Percentiles rank a stretch among this genome's conserved stretches.
phyloP scores from a whole-genome alignment of 2,329 filamentous ascomycete species.

The Fusarium coicis region DNA sequence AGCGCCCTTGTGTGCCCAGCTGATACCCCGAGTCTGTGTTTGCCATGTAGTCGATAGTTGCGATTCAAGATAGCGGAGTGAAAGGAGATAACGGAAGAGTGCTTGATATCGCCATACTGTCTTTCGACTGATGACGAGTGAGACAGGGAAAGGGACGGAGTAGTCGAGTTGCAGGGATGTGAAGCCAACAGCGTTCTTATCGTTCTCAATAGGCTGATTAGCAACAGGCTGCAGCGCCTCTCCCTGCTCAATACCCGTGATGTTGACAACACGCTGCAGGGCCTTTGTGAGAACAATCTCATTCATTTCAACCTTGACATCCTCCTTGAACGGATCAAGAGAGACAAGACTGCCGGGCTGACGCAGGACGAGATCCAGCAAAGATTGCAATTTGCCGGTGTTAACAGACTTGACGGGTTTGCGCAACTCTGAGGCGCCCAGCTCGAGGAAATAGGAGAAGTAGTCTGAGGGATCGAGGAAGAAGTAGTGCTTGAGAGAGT shows the following conservation, averaged over 20 bases:
- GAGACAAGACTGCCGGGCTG: slow-evolving; percentile 95
- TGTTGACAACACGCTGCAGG: slow-evolving; percentile 95
- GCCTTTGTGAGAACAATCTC: slow-evolving; percentile 92
- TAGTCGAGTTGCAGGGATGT: slow-evolving; percentile 96
- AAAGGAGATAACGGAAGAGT: slow-evolving; percentile 92
- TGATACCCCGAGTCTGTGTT: slow-evolving; percentile 81
- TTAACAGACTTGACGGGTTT: slow-evolving; percentile 92
- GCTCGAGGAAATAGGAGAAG: slow-evolving; percentile 96
- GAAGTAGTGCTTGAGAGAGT: slow-evolving; percentile 98
- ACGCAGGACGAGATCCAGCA: slow-evolving; percentile 95
- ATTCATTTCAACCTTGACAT: slow-evolving; percentile 98
- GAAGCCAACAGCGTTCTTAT: slow-evolving; percentile 89
- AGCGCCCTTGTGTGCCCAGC: slow-evolving; percentile 85
- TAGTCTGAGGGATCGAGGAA: slow-evolving; percentile 98
- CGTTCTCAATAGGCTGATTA: slow-evolving; percentile 75
- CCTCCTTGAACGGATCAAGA: slow-evolving; percentile 96
- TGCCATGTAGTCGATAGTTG: slow-evolving; percentile 90
- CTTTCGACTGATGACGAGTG: slow-evolving; percentile 93
- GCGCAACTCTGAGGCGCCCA: slow-evolving; percentile 87
- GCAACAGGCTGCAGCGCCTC: slow-evolving; percentile 80
- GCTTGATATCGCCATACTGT: slow-evolving; percentile 97
- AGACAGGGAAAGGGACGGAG: slow-evolving; percentile 92
- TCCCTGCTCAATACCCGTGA: slow-evolving; percentile 93
- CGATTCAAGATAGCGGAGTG: slow-evolving; percentile 87
- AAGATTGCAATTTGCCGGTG: slow-evolving; percentile 89